Base-by-base conservation (phyloP, 2,329 filamentous ascomycete species). In the Diaporthe nobilis region DNA sequence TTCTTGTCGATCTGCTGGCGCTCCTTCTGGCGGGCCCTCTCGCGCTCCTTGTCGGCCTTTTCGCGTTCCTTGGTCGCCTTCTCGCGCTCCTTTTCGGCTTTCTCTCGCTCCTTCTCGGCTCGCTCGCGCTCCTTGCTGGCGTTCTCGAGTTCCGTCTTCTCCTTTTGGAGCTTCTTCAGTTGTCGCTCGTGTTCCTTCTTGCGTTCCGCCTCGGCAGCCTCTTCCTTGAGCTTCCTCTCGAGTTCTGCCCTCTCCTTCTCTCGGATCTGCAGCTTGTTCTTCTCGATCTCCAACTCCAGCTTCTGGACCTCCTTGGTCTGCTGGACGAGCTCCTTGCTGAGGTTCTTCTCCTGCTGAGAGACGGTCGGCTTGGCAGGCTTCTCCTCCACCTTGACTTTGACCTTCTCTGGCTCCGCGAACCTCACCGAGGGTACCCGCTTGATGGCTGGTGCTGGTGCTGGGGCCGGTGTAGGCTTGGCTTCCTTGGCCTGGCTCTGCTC, bases 301-400 rank as follows among this genome's bases (percentile, higher is more conserved):
- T 77, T 77, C 49, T 75, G 74, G 42, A 77, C 63, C 58, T 73
- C 73, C 42, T 75, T 75, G 31, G 70, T 72, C 57, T 77, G 76
- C 10, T 67, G 76, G 31, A 77, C 73, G 25, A 77, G 73, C 37
- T 77, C 76, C 63, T 73, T 73, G 53, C 76, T 68, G 34, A 77
- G 76, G 5, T 72, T 67, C 37, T 73, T 75, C 42, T 75, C 70
- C 44, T 75, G 65, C n/a, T 63, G 61, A 17, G 75, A 71, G 7
- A 47, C 13, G 2, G 25, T 37, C 9, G 57, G 67, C 28, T 20
- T 37, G 4, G 68, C 61, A 17, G 67, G 67, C 25, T 72, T 53
- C 25, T 61, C 28, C 39, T 75, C 67, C 55, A 28, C 55, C 5
- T 67, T 42, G 37, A 25, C 60, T 3, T 71, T 67, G n/a, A 53